Conservation (phyloP, 2,329 filamentous ascomycete species). For the Neurospora sp. region DNA sequence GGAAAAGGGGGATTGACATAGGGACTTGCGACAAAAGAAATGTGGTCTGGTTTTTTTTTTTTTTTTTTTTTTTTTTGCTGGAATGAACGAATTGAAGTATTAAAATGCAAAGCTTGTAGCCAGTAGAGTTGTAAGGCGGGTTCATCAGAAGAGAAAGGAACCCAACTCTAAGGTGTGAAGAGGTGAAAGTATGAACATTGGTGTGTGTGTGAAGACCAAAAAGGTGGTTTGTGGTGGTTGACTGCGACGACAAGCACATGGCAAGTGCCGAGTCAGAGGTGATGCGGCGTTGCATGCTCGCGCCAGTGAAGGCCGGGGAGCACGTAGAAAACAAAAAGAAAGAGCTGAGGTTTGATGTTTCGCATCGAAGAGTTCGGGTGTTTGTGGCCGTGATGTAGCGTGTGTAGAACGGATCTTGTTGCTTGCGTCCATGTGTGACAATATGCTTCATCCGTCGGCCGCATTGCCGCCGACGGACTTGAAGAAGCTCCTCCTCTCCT, state of each 20-base stretch:
- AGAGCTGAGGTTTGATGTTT: slow-evolving; percentile 19
- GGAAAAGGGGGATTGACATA: background rate
- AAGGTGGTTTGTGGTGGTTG: background rate
- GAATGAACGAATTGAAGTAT: background rate
- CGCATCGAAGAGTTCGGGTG: slow-evolving; percentile 20
- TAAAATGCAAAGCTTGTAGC: background rate
- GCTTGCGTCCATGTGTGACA: background rate
- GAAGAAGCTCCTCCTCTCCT: background rate
- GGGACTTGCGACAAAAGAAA: background rate
- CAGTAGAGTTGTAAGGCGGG: background rate
- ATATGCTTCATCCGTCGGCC: background rate
- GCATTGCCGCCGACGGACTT: background rate
- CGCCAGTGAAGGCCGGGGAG: background rate
- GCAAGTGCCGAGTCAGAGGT: background rate
- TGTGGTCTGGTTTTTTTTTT: background rate
- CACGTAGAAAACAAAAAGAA: slow-evolving; percentile 15
- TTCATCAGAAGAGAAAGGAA: too few species aligned
- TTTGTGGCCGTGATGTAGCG: slow-evolving; percentile 7
- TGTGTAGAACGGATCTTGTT: background rate
- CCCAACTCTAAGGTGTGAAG: background rate
- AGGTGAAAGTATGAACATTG: background rate
- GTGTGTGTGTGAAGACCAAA: background rate
- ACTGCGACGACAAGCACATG: background rate
- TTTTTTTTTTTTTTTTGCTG: background rate
- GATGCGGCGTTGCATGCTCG: background rate